Evolutionary conservation across 2,329 filamentous ascomycete species (phyloP), one percentile per base, ranked within the genome.

Genomic region (Leptographium procerum): DNA sequence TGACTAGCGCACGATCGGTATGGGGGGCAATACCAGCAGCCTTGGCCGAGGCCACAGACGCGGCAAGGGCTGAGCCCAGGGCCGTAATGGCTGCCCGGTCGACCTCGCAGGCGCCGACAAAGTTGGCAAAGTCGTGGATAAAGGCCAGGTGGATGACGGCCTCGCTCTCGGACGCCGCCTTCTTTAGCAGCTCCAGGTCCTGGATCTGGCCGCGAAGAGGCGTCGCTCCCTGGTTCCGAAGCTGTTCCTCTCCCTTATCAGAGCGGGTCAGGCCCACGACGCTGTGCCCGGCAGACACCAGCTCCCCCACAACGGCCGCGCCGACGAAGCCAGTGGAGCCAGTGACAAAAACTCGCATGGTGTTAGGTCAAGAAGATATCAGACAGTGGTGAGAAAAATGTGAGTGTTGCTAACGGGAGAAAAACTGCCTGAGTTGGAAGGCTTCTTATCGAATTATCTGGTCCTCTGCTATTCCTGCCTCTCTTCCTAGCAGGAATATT

Each of bases 291-390:
- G 66, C 61, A 5, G 61, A 29, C 16, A 76, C 63, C 14, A 77
- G 70, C 36, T 73, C 70, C 55, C 71, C 59, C 26, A 71, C 67
- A 16, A 75, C 67, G 8, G 69, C 66, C 24, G 65, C 63, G 62
- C 75, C 75, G 57, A 77, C 67, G 59, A 72, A 75, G 63, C 75
- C 74, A 8, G 73, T 70, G 6, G 73, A 69, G 47, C 75, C 75
- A 8, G 75, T 77, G 52, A 76, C 67, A 62, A 74, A 74, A 60
- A 73, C 66, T 22, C 61, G 66, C 69, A 72, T 66, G 13, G 10
- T 50, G 24, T 10, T n/a, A 43, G 40, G 7, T 43, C 14, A 36
- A 8, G 33, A 14, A 36, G 33, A 14, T 14, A 8, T 8, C 8
- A 36, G 33, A 36, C 8, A 8, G 33, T 36, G 33, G 8, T 14